Percentiles rank a stretch among this genome's conserved stretches.
These are phyloP conservation scores for Phytophthora colocasiae DNA, from an alignment of 352 stramenopile species.

Conservation along the genomic window DNA sequence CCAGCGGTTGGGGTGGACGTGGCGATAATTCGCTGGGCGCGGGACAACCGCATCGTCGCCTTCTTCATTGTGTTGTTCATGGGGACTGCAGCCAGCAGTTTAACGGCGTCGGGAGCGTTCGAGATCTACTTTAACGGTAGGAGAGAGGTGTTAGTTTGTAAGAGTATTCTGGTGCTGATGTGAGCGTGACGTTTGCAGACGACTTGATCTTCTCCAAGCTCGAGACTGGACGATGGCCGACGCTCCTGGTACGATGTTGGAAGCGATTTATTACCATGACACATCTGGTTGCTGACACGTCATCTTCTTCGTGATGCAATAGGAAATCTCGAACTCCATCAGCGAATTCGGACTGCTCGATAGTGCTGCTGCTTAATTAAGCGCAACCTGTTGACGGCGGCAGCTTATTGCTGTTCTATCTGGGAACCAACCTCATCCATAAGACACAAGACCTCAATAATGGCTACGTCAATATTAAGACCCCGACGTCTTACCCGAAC, in stretches of 20 bases:
- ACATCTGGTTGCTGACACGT: background rate
- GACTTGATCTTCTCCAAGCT: conserved; percentile 85
- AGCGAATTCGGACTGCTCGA: conserved; percentile 31
- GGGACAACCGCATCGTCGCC: conserved; percentile 73
- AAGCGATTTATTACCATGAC: too few species aligned
- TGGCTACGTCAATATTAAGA: conserved; percentile 8
- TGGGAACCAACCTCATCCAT: background rate
- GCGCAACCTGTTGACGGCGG: too few species aligned
- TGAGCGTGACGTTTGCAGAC: conserved; percentile 34
- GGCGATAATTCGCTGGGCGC: conserved; percentile 64
- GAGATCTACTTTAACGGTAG: conserved; percentile 87
- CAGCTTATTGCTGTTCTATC: too few species aligned
- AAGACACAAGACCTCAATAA: background rate
- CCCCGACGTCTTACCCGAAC: background rate
- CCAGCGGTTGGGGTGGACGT: conserved; percentile 51
- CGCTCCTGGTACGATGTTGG: conserved; percentile 55
- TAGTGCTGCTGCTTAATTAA: conserved; percentile 12
- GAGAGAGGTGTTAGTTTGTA: background rate
- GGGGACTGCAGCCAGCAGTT: conserved; percentile 61
- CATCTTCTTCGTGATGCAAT: background rate
- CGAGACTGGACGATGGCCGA: conserved; percentile 66
- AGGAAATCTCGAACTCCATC: conserved; percentile 39
- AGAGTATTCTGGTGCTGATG: conserved; percentile 6
- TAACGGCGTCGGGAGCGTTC: conserved; percentile 78
- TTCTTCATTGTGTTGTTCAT: conserved; percentile 78